phyloP scores from a whole-genome alignment of 1,284 basidiomycete genomes.

The Puccinia triticina region DNA sequence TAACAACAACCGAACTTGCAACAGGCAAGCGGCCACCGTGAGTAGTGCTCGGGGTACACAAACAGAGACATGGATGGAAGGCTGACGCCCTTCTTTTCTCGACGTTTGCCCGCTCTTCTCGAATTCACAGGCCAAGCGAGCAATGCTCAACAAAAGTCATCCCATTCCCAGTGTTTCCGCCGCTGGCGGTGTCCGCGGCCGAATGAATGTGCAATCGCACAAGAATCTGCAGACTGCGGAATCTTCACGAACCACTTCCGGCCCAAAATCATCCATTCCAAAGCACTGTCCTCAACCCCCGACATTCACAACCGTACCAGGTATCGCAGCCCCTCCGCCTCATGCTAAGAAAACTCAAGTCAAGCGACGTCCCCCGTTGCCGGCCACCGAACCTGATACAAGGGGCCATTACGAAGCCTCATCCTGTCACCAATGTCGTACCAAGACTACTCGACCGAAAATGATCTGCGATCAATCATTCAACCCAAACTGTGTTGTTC shows the following conservation, averaged over 20 bases:
- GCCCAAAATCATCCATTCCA: neutral
- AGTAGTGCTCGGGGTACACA: too few relatives aligned
- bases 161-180: too few relatives aligned
- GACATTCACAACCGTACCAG: neutral
- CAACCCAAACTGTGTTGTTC: constrained; percentile 37
- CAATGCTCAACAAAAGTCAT: too few relatives aligned
- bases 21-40: too few relatives aligned
- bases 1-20: too few relatives aligned
- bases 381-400: constrained; percentile 29
- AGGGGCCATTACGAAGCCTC: constrained; percentile 37
- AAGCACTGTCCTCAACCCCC: neutral
- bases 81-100: neutral
- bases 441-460: constrained; percentile 39
- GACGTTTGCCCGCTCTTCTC: neutral
- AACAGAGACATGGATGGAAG: neutral
- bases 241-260: too few relatives aligned
- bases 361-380: neutral
- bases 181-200: too few relatives aligned
- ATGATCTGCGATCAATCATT: constrained; percentile 49
- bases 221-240: neutral
- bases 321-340: neutral
- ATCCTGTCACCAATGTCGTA: constrained; percentile 44
- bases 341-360: neutral
- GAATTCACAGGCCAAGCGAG: neutral
- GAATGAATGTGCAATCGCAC: too few relatives aligned